Percentiles rank a stretch among this genome's conserved stretches.
phyloP scores from a whole-genome alignment of 148 eudicot genomes.

The Chenopodium quinoa region DNA sequence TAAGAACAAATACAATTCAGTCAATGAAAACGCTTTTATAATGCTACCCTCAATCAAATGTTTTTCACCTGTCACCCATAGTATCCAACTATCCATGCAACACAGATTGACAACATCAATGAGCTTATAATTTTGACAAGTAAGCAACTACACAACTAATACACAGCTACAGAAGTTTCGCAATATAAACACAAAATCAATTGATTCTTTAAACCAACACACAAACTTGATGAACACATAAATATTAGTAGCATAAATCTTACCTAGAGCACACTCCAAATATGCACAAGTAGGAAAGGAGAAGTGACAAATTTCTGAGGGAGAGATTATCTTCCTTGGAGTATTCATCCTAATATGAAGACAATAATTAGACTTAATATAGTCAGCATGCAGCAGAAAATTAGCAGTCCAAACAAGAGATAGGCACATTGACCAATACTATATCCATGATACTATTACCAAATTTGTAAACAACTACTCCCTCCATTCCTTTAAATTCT shows the following conservation, averaged over 20 bases:
- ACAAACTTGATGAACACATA: background rate
- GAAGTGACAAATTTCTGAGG: constrained; percentile 79
- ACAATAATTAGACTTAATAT: background rate
- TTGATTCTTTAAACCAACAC: background rate
- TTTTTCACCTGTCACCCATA: background rate
- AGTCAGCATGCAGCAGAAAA: background rate
- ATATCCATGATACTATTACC: background rate
- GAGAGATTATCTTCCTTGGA: constrained; percentile 87
- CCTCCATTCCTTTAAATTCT: no score
- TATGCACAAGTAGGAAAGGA: constrained; percentile 75
- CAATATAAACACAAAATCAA: background rate
- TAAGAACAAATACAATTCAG: background rate
- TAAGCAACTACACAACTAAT: background rate
- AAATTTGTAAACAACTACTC: background rate
- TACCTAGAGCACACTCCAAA: constrained; percentile 96
- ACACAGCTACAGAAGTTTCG: background rate
- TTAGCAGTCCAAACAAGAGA: background rate
- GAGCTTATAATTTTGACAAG: background rate
- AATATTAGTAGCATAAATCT: constrained; percentile 2
- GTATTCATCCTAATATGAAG: constrained; percentile 63
- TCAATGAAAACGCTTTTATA: background rate
- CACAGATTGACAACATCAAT: background rate
- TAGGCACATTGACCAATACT: background rate
- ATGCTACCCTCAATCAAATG: background rate
- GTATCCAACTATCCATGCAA: background rate